Evolutionary conservation across 441 rosid genomes (phyloP), one percentile per base, ranked within the genome.

Genomic region (Mallotus japonicus): DNA sequence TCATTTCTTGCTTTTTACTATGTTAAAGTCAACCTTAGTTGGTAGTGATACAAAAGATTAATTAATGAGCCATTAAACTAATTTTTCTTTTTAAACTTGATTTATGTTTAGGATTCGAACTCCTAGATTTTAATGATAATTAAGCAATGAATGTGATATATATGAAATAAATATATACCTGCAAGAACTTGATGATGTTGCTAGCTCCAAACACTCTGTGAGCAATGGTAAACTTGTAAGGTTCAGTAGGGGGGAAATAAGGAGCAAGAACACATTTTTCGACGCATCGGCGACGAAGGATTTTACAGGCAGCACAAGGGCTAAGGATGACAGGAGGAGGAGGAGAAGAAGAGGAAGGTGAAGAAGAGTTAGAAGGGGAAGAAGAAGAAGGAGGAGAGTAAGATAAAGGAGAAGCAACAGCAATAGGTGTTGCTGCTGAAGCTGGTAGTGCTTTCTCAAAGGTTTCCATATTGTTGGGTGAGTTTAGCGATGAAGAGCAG

Each of bases 231-330:
- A 89, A 89, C 80, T 89, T 89, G 34, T 65, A 71, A 1, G 92
- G 92, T 24, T 87, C 91, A 28, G 88, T 81, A 8, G 94, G 94
- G 15, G 94, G 91, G 71, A 89, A 89, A 74, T 89, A 89, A 9
- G 93, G 93, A 24, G 93, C 91, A 2, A 89, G 67, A 58, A 87
- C 80, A 61, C 93, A 89, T 61, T 87, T 87, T 11, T 87, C 90
- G 1, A 70, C 86, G 61, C 94, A 89, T 32, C 90, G 71, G 67
- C 94, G 87, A 62, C 94, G 87, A 19, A 89, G 90, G 78, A 89
- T 85, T 78, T 85, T 89, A 84, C 94, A 89, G 71, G 94, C 94
- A 13, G 94, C 94, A 53, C 94, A 89, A 8, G 94, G 93, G 79
- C 90, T 87, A 3, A 84, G 20, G 67, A 87, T 81, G 10, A 79